Base-by-base conservation (phyloP, 2,329 filamentous ascomycete species). In the Ceratocystis cacaofunesta region DNA sequence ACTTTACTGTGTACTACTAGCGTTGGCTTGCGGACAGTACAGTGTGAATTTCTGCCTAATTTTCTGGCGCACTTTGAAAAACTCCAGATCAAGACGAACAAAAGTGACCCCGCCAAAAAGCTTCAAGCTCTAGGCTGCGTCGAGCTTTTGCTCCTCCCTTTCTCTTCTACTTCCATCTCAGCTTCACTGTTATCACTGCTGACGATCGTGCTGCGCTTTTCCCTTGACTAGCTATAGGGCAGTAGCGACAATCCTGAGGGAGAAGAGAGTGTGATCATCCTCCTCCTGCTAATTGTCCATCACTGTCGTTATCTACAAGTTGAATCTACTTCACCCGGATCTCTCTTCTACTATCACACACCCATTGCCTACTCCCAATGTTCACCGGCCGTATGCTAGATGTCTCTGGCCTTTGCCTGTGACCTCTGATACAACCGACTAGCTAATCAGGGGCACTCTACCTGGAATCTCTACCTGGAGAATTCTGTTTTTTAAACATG, bases 21-120 rank as follows among this genome's bases (percentile, higher is more conserved):
- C 19, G 6, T 17, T 5, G 3, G 8, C 10, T 1, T 17, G 25
- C 25, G 25, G 52, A 15, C 22, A 30, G 22, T 1, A 57, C 52
- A 57, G 52, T 57, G 52, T 22, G 52, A 57, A 30, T 19, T 57
- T 1, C 10, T 41, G 36, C 36, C 36, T 3, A 32, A 41, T 41
- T 41, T 41, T 41, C 36, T 41, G 3, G 36, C 10, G 36, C 8
- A 41, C 10, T 41, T 41, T 41, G 36, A 12, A 41, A 41, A 41
- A 41, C 36, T 41, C 36, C 36, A 41, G 36, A 41, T 41, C 36
- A 41, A 41, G 52, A 25, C 22, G 15, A 12, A 4, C 22, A 57
- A 25, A 57, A 57, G 52, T 22, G 30, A 57, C 52, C 52, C 52
- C 52, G 52, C 52, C 52, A 57, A 57, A 57, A 57, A 57, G 52